Conservation (phyloP, 345 rosid species). For the Schrenkiella parvula region DNA sequence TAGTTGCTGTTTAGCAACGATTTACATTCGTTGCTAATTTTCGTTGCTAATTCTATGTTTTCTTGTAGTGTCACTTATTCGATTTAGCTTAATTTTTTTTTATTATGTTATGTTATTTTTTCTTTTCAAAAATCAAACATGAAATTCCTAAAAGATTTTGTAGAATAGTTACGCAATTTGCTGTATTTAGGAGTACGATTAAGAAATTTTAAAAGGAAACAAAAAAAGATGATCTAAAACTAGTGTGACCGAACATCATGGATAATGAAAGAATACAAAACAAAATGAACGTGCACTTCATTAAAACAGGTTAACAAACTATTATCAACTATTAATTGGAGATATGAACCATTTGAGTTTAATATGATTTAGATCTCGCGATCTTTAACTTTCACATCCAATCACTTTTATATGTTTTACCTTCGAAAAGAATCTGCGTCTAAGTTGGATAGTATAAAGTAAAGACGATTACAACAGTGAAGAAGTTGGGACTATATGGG, state of each 20-base stretch:
- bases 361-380: background rate
- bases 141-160: background rate
- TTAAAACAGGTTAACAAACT: background rate
- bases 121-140: too few species aligned
- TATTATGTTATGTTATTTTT: too few species aligned
- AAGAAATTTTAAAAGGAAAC: background rate
- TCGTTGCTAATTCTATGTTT: too few species aligned
- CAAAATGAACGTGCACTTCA: background rate
- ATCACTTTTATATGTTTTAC: background rate
- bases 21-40: too few species aligned
- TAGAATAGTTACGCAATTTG: background rate
- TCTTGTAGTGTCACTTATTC: too few species aligned
- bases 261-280: background rate
- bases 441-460: background rate
- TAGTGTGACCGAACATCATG: background rate
- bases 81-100: too few species aligned
- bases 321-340: background rate
- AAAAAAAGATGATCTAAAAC: background rate
- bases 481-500: background rate
- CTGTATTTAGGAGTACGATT: background rate
- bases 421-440: background rate
- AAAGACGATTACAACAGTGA: background rate
- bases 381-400: background rate
- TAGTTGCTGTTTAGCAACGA: too few species aligned
- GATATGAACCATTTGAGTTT: background rate